Evolutionary conservation across 2,329 filamentous ascomycete species (phyloP), one percentile per base, ranked within the genome.

Genomic region (Talaromyces marneffei): DNA sequence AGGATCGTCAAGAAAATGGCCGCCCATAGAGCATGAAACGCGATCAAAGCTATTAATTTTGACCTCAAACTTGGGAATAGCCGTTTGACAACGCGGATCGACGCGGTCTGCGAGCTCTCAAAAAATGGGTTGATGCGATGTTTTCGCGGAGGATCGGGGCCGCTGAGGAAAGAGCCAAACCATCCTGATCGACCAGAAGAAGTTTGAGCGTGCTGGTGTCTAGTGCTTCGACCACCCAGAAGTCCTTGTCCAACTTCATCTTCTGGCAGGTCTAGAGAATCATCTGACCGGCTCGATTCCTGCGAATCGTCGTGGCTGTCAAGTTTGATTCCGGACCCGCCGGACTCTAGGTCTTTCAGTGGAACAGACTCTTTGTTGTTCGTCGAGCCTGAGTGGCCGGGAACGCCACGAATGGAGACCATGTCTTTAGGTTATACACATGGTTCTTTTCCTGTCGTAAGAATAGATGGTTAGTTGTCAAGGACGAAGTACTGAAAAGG

Each of bases 61-160:
- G 65, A 63, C 6, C 50, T 65, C 9, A 59, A 62, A 20, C 59
- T 67, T 18, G 69, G 72, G 39, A 72, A 67, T 44, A 66, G 69
- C 9, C 65, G 66, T 39, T 75, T 67, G 39, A 75, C 60, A 10
- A 74, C 61, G 53, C 69, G 71, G 44, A 66, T 66, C 4, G 74
- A 71, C 29, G 72, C 72, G 40, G 71, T 67, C 64, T 76, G 74
- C 64, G 71, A 71, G 25, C 42, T 64, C 16, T 64, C 68, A 50
- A 74, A 71, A 66, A 68, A 71, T 6, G 74, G 73, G 8, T 66
- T 68, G 57, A 75, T 74, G 25, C 67, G 69, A 60, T 74, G 73
- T 31, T 70, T 69, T 37, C 67, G 69, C 20, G 73, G 71, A 55
- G 68, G 69, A 18, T 66, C 62, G 12, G 73, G 74, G 0, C 73